Evolutionary conservation across 768 basidiomycete genomes (phyloP), one percentile per base, ranked within the genome.

Genomic region (Lactarius pseudohatsudake): DNA sequence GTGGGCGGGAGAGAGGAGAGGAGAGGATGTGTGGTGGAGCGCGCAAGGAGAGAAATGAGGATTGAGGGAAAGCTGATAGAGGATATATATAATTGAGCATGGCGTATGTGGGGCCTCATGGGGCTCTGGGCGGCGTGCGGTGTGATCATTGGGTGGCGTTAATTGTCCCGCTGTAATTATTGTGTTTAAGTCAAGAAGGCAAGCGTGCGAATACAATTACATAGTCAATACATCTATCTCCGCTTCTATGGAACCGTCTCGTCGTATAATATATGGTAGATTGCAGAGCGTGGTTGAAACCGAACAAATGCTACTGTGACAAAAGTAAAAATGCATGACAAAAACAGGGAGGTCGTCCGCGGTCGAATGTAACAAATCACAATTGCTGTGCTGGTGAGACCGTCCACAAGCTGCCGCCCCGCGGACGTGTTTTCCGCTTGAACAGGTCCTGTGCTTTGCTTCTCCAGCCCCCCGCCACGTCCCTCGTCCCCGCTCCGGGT

Each of bases 381-480:
- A 10, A 45, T 13, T 63, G 32, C 32, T 59, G 47, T 2, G 22
- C 9, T 34, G 61, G 32, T n/a, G 62, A 38, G 36, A 55, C 32
- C 5, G 62, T 22, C 66, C 66, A 59, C 1, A 56, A n/a, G 28
- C 58, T 26, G 18, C 30, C 47, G 13, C 62, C 18, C 0, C 58
- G 50, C 15, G 41, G 43, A 15, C 40, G 57, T 18, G 34, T 32
- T 26, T 64, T 67, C 36, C 62, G 62, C 43, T 32, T 60, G 58
- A 67, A 67, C 8, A 67, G 54, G 6, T 67, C 62, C 1, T 58
- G 62, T 0, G 66, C 66, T 22, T 47, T 67, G 54, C 62, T 67
- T 56, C 41, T 67, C 66, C 66, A 67, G 11, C 62, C 38, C 28
- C 32, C 47, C 8, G n/a, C 34, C 38, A 40, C 7, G 3, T 36